These are phyloP conservation scores for Cyberlindnera euphorbiae DNA, from an alignment of 805 yeast genomes.

Conservation along the genomic window DNA sequence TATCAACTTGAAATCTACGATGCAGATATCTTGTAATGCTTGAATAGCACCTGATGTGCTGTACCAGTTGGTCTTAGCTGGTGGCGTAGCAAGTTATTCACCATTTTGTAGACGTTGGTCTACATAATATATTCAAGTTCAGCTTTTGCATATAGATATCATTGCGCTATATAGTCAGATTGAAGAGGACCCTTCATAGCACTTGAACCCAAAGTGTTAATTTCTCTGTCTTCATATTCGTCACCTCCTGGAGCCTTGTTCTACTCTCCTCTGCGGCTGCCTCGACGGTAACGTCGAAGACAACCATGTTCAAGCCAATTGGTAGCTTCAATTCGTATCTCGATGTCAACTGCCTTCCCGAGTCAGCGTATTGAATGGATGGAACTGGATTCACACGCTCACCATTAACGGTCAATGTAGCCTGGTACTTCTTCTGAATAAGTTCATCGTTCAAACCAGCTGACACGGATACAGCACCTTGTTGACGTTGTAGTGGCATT, in stretches of 20 bases:
- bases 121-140: no score
- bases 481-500: constrained; percentile 42
- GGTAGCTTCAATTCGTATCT: constrained; percentile 43
- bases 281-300: constrained; percentile 33
- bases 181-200: no score
- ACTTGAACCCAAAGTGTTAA: constrained; percentile 39
- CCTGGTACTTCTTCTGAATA: constrained; percentile 33
- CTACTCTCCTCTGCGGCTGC: constrained; percentile 23
- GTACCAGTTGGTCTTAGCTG: no score
- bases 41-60: no score
- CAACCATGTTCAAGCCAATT: constrained; percentile 42
- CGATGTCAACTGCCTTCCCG: constrained; percentile 25
- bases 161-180: no score
- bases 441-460: constrained; percentile 40
- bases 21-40: no score
- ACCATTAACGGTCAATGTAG: constrained; percentile 38
- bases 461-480: constrained; percentile 41
- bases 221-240: constrained; percentile 25
- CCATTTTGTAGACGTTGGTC: no score
- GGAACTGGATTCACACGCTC: constrained; percentile 42
- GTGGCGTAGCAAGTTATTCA: no score
- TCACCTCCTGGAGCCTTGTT: constrained; percentile 11
- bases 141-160: no score
- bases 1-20: no score
- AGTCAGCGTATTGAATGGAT: constrained; percentile 34